phyloP scores from a whole-genome alignment of 306 rosid species.

The Luffa aegyptiaca region DNA sequence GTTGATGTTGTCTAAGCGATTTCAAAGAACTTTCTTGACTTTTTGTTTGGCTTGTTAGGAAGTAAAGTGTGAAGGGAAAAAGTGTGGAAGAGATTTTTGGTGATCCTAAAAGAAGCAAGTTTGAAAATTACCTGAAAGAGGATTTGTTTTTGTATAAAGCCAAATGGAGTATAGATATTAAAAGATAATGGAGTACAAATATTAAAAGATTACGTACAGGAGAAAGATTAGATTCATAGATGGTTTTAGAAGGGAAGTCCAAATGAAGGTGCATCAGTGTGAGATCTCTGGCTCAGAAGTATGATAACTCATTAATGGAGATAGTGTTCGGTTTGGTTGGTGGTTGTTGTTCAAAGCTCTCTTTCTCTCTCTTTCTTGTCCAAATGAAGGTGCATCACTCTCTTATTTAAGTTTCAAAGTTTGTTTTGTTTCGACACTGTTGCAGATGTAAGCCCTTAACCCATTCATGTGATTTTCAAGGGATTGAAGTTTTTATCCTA shows the following conservation, averaged over 20 bases:
- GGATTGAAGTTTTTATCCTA: background rate
- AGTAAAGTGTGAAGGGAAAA: background rate
- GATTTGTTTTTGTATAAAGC: background rate
- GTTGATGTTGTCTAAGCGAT: too few species aligned
- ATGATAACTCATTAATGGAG: constrained; percentile 9
- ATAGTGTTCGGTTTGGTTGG: constrained; percentile 7
- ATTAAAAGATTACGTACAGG: background rate
- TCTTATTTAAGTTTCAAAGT: background rate
- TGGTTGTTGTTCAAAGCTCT: constrained; percentile 12
- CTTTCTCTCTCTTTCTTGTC: too few species aligned
- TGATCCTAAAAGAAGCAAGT: background rate
- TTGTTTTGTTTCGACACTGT: constrained; percentile 3
- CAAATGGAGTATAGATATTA: background rate
- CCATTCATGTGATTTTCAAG: background rate
- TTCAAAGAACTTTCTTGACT: too few species aligned
- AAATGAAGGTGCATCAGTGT: background rate
- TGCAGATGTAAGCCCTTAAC: constrained; percentile 6
- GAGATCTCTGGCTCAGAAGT: background rate
- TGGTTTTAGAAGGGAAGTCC: background rate
- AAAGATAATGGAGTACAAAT: too few species aligned
- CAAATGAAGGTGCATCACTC: too few species aligned
- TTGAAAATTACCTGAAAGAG: background rate
- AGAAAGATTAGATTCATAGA: background rate
- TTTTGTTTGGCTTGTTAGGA: background rate
- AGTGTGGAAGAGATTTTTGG: background rate